Conservation (phyloP, 768 basidiomycete species). For the Lactarius deliciosus region DNA sequence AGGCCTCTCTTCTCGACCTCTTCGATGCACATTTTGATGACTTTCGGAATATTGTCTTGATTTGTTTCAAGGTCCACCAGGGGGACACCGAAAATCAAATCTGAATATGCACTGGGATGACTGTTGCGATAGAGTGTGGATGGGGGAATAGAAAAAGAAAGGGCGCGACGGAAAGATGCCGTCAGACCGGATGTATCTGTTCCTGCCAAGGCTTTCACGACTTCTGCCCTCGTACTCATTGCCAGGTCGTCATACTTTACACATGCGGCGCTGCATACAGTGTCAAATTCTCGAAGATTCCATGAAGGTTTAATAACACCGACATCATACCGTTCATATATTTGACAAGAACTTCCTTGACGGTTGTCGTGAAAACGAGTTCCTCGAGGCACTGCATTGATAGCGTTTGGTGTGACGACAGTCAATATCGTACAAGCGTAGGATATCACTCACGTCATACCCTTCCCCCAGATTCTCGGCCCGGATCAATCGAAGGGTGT, state of each 20-base stretch:
- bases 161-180: neutral
- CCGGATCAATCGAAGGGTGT: neutral
- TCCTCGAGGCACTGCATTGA: too few species aligned
- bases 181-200: neutral
- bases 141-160: neutral
- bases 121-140: neutral
- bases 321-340: too few species aligned
- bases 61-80: neutral
- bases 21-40: neutral
- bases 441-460: neutral
- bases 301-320: neutral
- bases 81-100: neutral
- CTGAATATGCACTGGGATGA: neutral
- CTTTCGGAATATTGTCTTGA: neutral
- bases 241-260: neutral
- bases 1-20: neutral
- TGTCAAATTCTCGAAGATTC: neutral
- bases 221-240: neutral
- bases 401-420: too few species aligned
- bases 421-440: too few species aligned
- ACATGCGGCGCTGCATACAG: neutral
- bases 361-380: too few species aligned
- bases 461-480: neutral
- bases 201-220: neutral
- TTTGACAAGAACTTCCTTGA: too few species aligned